A percentile compares a stretch with the other conserved stretches of the same genome.
Conservation (phyloP, 495 filamentous ascomycete genomes). For the Friedmanniomyces simplex region DNA sequence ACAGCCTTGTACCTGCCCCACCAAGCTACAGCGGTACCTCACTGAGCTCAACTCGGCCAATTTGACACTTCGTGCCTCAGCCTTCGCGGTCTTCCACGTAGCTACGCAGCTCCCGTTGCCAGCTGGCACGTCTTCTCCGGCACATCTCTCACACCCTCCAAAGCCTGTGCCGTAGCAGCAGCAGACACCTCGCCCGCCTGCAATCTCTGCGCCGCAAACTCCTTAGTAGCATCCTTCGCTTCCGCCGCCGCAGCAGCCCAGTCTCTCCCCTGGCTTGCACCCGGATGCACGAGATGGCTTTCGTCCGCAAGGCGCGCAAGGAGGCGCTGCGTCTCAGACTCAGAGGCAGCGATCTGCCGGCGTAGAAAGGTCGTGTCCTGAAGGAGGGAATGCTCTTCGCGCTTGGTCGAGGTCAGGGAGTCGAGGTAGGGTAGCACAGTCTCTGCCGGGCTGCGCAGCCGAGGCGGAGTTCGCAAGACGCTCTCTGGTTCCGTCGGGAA, state of each 20-base stretch:
- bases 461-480: not conserved
- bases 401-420: slow-evolving; percentile 5
- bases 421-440: slow-evolving; percentile 12
- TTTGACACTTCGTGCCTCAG: not conserved
- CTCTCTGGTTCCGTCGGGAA: not conserved
- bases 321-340: slow-evolving; percentile 15
- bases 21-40: too few species aligned
- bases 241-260: slow-evolving; percentile 19
- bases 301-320: slow-evolving; percentile 27
- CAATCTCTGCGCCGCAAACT: not conserved
- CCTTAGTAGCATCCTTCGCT: not conserved
- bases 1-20: too few species aligned
- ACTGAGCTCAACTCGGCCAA: too few species aligned
- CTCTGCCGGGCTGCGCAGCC: not conserved
- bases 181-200: not conserved
- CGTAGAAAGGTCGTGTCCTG: slow-evolving; percentile 15
- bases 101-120: not conserved
- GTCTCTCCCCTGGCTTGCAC: slow-evolving; percentile 2
- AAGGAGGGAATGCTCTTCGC: slow-evolving; percentile 7
- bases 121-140: not conserved
- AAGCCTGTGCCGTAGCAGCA: not conserved
- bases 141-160: not conserved
- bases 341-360: slow-evolving; percentile 22
- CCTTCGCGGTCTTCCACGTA: not conserved
- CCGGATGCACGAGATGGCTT: slow-evolving; percentile 29